Evolutionary conservation across 495 filamentous ascomycete genomes (phyloP).

Genomic region (Aspergillus bertholletiae): DNA sequence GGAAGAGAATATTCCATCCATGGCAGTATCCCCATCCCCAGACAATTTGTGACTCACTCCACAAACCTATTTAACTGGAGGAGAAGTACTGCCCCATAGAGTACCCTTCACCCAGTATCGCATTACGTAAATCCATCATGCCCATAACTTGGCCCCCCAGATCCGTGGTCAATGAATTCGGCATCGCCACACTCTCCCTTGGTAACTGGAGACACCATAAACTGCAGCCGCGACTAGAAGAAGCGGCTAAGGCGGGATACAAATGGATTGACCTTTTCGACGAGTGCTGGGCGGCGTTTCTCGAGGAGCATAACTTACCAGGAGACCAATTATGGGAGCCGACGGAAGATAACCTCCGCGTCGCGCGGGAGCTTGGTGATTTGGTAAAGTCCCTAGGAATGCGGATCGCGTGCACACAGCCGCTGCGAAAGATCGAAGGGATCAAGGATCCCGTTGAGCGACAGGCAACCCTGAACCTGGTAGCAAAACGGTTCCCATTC

Average conservation of each 20-base stretch:
- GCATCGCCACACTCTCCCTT: constrained; percentile 32
- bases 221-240: constrained; percentile 24
- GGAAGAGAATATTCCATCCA: not conserved
- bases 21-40: not conserved
- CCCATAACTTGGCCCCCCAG: constrained; percentile 12
- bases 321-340: constrained; percentile 27
- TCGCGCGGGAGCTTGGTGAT: constrained; percentile 25
- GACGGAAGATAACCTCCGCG: constrained; percentile 21
- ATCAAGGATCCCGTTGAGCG: constrained; percentile 24
- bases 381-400: constrained; percentile 28
- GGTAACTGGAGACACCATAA: constrained; percentile 28
- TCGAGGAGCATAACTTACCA: constrained; percentile 23
- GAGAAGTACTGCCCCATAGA: not conserved
- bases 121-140: constrained; percentile 7
- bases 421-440: constrained; percentile 29
- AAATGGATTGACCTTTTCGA: constrained; percentile 36
- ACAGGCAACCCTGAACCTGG: constrained; percentile 16
- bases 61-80: not conserved
- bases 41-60: not conserved
- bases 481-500: constrained; percentile 33
- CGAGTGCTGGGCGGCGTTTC: constrained; percentile 35
- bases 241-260: constrained; percentile 29
- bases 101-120: not conserved
- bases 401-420: constrained; percentile 32
- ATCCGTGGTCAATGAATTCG: constrained; percentile 15